Evolutionary conservation across 495 filamentous ascomycete genomes (phyloP).

Genomic region (Penicillium canescens): DNA sequence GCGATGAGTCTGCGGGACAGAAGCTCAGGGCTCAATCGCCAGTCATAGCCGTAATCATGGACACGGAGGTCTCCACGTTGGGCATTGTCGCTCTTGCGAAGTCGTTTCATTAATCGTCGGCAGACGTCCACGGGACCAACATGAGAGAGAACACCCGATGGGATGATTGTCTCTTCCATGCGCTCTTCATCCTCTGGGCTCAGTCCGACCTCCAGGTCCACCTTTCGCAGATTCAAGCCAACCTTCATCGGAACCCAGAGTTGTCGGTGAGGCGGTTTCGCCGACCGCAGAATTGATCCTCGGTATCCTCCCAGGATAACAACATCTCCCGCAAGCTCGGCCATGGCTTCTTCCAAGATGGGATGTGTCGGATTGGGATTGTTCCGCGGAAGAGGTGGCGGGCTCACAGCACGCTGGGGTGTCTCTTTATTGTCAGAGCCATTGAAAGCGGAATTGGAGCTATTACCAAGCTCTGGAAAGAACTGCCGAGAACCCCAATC

Average conservation of each 20-base stretch:
- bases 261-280: constrained; percentile 75
- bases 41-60: constrained; percentile 94
- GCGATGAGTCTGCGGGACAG: constrained; percentile 66
- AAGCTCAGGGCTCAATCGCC: constrained; percentile 83
- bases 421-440: constrained; percentile 5
- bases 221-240: constrained; percentile 87
- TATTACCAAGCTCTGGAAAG: constrained; percentile 21
- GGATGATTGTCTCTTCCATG: constrained; percentile 77
- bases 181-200: constrained; percentile 81
- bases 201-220: constrained; percentile 86
- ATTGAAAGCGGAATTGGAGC: constrained; percentile 8
- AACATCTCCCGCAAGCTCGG: constrained; percentile 76
- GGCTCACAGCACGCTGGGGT: background rate
- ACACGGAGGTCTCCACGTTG: constrained; percentile 70
- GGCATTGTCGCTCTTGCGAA: constrained; percentile 72
- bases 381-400: constrained; percentile 27
- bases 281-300: constrained; percentile 85
- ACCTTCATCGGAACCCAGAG: constrained; percentile 95
- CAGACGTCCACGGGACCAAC: constrained; percentile 93
- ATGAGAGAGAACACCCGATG: constrained; percentile 83
- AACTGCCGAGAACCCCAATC: constrained; percentile 39
- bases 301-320: constrained; percentile 90
- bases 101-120: constrained; percentile 72
- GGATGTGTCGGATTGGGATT: constrained; percentile 43
- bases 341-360: constrained; percentile 63